Conservation (phyloP, 129 eudicot species). For the Smallanthus sonchifolius region DNA sequence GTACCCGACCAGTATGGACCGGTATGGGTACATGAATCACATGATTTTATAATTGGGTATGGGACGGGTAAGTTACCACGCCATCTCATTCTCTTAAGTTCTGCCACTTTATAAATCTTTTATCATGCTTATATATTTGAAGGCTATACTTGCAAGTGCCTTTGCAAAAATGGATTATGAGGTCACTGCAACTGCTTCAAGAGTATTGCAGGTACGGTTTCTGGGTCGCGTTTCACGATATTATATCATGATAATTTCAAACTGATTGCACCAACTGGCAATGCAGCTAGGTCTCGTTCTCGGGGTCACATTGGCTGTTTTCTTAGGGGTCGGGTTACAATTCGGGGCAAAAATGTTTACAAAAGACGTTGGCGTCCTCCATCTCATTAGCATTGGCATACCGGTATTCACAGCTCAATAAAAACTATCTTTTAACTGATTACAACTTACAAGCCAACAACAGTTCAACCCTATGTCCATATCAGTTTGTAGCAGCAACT, state of each 20-base stretch:
- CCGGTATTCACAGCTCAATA: constrained; percentile 48
- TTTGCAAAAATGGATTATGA: constrained; percentile 58
- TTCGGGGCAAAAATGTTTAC: constrained; percentile 70
- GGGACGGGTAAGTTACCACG: background rate
- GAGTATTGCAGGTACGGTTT: constrained; percentile 56
- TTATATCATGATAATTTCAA: background rate
- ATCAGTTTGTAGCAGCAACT: constrained; percentile 77
- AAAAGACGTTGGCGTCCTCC: constrained; percentile 58
- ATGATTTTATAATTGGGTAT: background rate
- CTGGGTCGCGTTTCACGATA: background rate
- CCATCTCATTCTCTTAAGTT: background rate
- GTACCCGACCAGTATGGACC: too few species aligned
- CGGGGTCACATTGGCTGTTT: constrained; percentile 50
- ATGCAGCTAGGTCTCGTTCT: constrained; percentile 73
- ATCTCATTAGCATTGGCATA: constrained; percentile 65
- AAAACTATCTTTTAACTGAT: background rate
- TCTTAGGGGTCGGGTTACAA: constrained; percentile 64
- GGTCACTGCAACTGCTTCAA: constrained; percentile 58
- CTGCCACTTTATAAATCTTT: background rate
- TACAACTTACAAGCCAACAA: background rate
- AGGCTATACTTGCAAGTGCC: constrained; percentile 82
- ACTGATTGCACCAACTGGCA: background rate
- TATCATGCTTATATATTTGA: background rate
- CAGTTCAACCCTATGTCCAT: background rate
- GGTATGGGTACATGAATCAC: background rate